Evolutionary conservation across 352 stramenopile species (phyloP), one percentile per base, ranked within the genome.

Genomic region (Globisporangium canariense): DNA sequence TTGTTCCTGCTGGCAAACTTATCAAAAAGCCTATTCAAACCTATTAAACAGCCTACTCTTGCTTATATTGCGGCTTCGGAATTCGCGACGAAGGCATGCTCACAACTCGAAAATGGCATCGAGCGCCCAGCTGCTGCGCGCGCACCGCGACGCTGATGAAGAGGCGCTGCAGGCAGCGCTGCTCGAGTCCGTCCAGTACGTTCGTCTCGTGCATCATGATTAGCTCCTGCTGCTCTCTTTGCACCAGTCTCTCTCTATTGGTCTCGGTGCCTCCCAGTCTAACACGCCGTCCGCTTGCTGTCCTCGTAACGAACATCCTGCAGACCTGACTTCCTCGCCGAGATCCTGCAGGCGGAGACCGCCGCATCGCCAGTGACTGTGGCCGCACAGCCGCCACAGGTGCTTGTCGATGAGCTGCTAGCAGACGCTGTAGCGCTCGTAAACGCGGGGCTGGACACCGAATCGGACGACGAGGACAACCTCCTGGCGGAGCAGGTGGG

Each of bases 331-430:
- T 92, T 79, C 66, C 66, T 92, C 60, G 79, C 73, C 0, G 76
- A 90, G 66, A 92, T 92, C 52, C 60, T 92, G n/a, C 65, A 81
- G n/a, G 81, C 79, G 0, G 83, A 92, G 62, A 58, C 67, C 38
- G 14, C 16, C 46, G 25, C 53, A 20, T 25, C 18, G 20, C 18
- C 34, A 1, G 0, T 28, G 4, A 1, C 32, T 1, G 14, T 30
- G 16, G 3, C 14, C 14, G 28, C 28, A 5, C 30, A 45, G 32
- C 51, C 51, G 4, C 16, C 16, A 3, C 16, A 49, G 1, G 43
- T 18, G 4, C 18, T 49, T 28, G n/a, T 30, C 20, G 50, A 56
- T 0, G 10, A 11, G 8, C 50, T 56, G 30, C 9, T 20, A 13
- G 56, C 25, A 13, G 58, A 46, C 1, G 9, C 58, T 56, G 30